Evolutionary conservation across 2,329 filamentous ascomycete genomes (phyloP).

Genomic region (Aspergillus tamarii): DNA sequence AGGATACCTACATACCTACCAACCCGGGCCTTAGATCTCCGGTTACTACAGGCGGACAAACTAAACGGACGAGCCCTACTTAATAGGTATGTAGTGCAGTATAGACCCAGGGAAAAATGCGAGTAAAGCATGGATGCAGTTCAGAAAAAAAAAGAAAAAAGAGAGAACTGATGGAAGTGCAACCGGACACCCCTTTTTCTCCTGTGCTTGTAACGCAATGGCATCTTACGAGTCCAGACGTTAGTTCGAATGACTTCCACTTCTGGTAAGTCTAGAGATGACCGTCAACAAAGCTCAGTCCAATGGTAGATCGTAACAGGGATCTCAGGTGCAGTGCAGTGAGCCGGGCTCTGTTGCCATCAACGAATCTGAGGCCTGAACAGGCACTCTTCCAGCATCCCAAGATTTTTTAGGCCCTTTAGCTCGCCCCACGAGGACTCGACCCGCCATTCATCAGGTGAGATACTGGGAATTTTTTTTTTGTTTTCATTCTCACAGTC

Average conservation of each 20-base stretch:
- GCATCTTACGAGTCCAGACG: constrained; percentile 25
- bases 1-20: background rate
- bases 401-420: constrained; percentile 31
- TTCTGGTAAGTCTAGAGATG: constrained; percentile 37
- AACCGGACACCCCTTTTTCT: constrained; percentile 4
- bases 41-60: constrained; percentile 8
- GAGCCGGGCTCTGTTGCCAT: constrained; percentile 30
- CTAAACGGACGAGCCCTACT: constrained; percentile 11
- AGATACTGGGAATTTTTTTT: constrained; percentile 17
- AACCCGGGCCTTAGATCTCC: background rate
- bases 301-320: constrained; percentile 45
- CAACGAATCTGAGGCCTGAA: constrained; percentile 38
- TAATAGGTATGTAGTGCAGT: constrained; percentile 13
- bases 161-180: background rate
- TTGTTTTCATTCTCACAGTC: constrained; percentile 3
- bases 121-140: constrained; percentile 13
- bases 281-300: constrained; percentile 37
- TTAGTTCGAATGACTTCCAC: constrained; percentile 21
- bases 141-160: background rate
- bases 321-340: constrained; percentile 35
- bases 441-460: constrained; percentile 38
- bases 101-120: constrained; percentile 15
- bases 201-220: constrained; percentile 14
- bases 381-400: constrained; percentile 19
- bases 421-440: constrained; percentile 34